Evolutionary conservation across 345 rosid species (phyloP), one percentile per base, ranked within the genome.

Genomic region (Ricinus communis): DNA sequence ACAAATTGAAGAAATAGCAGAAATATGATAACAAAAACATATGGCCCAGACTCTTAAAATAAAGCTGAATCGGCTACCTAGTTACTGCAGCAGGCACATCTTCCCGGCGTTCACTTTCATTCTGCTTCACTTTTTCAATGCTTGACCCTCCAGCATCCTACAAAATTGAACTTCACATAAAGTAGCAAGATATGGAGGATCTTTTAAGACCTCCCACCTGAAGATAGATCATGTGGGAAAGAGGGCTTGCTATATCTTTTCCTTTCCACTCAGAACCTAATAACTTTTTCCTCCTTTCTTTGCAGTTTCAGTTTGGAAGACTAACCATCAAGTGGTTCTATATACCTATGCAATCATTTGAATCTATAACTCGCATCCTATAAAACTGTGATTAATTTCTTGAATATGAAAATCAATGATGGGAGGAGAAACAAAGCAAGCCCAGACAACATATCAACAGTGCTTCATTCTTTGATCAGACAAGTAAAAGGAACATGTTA

Each of bases 91-190:
- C 73, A 43, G 86, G 82, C 65, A 79, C 62, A 70, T 90, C 98
- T 66, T 88, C 96, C 24, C 87, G 93, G 53, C 84, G 89, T 71
- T 85, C 97, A 65, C 74, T 82, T 81, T 88, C 98, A 61, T 68
- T 81, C 64, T 72, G 87, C 79, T 82, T 90, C 68, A 74, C 74
- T 49, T 79, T 71, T 78, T 87, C 89, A 62, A 2, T 54, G 74
- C 76, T 79, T 64, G 87, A 82, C 71, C 73, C 80, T 62, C 79
- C 83, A 73, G 78, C 82, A 75, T 89, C 98, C 99, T 96, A 80
- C 72, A 80, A 81, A 43, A 43, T 1, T 43, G 47, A 11, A 43
- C 1, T 43, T 43, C 4, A 43, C 12, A 43, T 43, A 8, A 9
- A 43, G 38, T 2, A 33, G 38, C 38, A 33, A 6, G 6, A 33